These are phyloP conservation scores for Lumnitzera racemosa DNA, from an alignment of 345 rosid species.

Conservation along the genomic window DNA sequence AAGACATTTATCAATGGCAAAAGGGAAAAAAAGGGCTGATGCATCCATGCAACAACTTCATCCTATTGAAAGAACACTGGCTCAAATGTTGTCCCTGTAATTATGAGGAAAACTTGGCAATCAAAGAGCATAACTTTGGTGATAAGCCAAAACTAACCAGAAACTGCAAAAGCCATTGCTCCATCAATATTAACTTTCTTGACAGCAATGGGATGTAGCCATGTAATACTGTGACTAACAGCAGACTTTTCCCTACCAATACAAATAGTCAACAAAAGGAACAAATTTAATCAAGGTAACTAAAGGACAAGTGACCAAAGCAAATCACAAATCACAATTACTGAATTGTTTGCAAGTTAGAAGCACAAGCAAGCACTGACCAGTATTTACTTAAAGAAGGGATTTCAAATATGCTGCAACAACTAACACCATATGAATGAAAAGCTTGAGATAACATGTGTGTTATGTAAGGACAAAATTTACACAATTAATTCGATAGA, in stretches of 20 bases:
- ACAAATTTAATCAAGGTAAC: background rate
- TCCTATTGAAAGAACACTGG: background rate
- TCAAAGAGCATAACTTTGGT: background rate
- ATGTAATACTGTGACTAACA: constrained; percentile 71
- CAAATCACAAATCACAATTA: background rate
- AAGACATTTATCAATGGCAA: no score
- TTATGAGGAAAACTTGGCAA: background rate
- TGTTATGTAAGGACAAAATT: no score
- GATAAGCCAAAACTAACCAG: constrained; percentile 36
- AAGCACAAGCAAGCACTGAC: background rate
- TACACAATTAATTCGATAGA: no score
- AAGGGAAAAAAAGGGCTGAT: no score
- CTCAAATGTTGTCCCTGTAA: constrained; percentile 2
- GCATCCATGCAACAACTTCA: background rate
- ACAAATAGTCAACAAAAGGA: background rate
- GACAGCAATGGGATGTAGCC: constrained; percentile 64
- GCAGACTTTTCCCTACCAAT: constrained; percentile 72
- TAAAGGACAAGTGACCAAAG: no score
- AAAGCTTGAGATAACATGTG: no score
- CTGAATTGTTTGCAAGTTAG: background rate
- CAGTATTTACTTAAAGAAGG: no score
- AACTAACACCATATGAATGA: no score
- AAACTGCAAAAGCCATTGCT: constrained; percentile 65
- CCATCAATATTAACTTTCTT: constrained; percentile 54
- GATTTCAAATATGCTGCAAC: no score